Base-by-base conservation (phyloP, 1,139 yeast genomes). In the Debaryomyces sp. region DNA sequence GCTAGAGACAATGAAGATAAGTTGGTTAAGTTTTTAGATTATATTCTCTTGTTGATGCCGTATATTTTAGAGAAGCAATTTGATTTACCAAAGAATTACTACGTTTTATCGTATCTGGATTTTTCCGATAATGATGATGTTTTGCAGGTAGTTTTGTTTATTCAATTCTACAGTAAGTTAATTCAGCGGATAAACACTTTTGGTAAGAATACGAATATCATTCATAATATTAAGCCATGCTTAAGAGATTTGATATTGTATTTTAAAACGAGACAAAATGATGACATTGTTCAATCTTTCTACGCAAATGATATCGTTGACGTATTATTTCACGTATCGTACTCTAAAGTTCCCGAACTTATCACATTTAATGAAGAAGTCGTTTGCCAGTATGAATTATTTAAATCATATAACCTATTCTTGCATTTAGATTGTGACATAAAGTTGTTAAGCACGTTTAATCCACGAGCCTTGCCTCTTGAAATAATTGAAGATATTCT, bases 121-220 rank as follows among this genome's bases (percentile, higher is more conserved):
- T 44, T 32, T 26, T 38, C 35, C 21, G 54, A 51, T 13, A 56
- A 54, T 3, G 59, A 58, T 10, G 74, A 70, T 50, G 66, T 68
- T 1, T 56, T 70, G 27, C 61, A 64, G 29, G 60, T 59, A 8
- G 58, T 67, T 3, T 53, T 67, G 40, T 50, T 65, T 9, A 56
- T 70, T 9, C 67, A 64, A 40, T 73, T 67, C 56, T 72, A 68
- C 51, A 55, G 53, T 13, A 59, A 56, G 26, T 48, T 69, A n/a
- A 51, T 66, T 6, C 40, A 43, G 6, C 41, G 30, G 18, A 22
- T 57, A 9, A 42, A 45, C 12, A 43, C 50, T 9, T 47, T 37
- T 24, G 37, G 46, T 6, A 38, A 46, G 13, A 49, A 33, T 5
- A 23, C 13, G 2, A 29, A 15, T 6, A 50, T 59, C 1, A 50